phyloP scores from a whole-genome alignment of 2,329 filamentous ascomycete species.

The Beauveria caledonica region DNA sequence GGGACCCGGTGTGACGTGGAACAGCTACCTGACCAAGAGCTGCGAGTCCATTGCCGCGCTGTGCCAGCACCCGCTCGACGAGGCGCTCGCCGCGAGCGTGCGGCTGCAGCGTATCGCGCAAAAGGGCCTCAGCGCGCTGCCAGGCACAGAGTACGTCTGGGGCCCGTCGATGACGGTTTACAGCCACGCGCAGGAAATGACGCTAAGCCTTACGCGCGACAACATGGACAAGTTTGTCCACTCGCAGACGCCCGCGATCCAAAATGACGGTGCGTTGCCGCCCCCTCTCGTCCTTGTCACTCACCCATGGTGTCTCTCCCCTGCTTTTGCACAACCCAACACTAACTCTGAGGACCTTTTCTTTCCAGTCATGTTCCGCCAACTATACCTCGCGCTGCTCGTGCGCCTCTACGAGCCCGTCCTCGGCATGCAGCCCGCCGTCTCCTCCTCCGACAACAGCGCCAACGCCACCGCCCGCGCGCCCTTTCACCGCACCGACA shows the following conservation, averaged over 20 bases:
- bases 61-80: constrained; percentile 4
- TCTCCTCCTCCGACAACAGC: not conserved
- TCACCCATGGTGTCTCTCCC: no score
- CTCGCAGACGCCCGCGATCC: not conserved
- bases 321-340: no score
- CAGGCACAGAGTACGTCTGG: constrained; percentile 2
- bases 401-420: constrained; percentile 24
- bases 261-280: not conserved
- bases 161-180: not conserved
- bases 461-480: not conserved
- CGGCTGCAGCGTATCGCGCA: constrained; percentile 5
- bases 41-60: constrained; percentile 5
- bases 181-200: constrained; percentile 3
- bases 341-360: not conserved
- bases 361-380: not conserved
- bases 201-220: not conserved
- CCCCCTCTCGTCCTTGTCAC: not conserved
- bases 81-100: not conserved
- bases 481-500: constrained; percentile 6
- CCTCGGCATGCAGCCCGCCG: constrained; percentile 18
- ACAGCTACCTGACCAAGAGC: constrained; percentile 1
- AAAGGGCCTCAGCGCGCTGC: not conserved
- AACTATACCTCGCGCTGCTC: constrained; percentile 19
- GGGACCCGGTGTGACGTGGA: constrained; percentile 3
- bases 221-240: constrained; percentile 8